Conservation (phyloP, 2,329 filamentous ascomycete genomes). For the Nemania sp. region DNA sequence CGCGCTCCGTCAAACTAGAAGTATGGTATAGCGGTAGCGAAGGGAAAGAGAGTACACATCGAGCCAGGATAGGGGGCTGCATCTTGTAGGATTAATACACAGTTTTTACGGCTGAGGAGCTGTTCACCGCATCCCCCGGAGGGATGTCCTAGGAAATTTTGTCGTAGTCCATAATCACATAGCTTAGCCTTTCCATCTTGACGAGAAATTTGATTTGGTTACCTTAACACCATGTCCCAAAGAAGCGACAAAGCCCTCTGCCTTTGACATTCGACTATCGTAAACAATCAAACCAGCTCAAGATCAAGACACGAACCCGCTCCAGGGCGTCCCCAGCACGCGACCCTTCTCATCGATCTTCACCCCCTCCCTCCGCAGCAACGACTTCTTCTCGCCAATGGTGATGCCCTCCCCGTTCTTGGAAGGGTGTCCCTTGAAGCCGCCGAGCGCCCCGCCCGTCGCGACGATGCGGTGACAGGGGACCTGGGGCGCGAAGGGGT, state of each 20-base stretch:
- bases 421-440: conserved; percentile 71
- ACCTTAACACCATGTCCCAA: not conserved
- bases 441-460: conserved; percentile 70
- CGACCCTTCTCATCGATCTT: conserved; percentile 63
- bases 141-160: not conserved
- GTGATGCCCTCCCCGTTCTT: conserved; percentile 65
- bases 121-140: too few species aligned
- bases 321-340: conserved; percentile 62
- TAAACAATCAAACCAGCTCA: not conserved
- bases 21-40: not conserved
- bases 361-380: conserved; percentile 68
- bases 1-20: not conserved
- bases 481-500: conserved; percentile 76
- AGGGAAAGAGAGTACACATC: too few species aligned
- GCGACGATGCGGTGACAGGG: conserved; percentile 84
- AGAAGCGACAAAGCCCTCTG: not conserved
- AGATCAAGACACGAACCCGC: conserved; percentile 41
- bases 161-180: not conserved
- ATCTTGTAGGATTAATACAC: not conserved
- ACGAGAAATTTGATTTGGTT: not conserved
- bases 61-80: too few species aligned
- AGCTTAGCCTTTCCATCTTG: not conserved
- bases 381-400: conserved; percentile 64
- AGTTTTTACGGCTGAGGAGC: too few species aligned
- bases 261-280: not conserved